Base-by-base conservation (phyloP, 495 filamentous ascomycete species). In the Thermochaetoides thermophila region DNA sequence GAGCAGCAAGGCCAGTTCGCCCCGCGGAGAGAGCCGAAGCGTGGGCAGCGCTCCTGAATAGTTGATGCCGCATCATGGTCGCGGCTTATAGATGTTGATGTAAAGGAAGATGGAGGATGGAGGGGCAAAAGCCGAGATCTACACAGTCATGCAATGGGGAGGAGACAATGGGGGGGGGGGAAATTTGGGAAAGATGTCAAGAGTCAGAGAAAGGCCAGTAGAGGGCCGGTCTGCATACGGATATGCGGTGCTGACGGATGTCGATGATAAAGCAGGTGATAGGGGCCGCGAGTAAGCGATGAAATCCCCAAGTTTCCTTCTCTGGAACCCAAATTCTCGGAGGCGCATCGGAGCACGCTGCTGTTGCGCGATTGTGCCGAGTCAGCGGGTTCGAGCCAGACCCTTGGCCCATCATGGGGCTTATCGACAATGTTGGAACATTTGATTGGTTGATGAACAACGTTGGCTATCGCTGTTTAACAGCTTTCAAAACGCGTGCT, bases 21-120 rank as follows among this genome's bases (percentile, higher is more conserved):
- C 46, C 10, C 42, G 40, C 24, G 43, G 50, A 21, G 45, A 6
- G 21, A 11, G 29, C 29, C 12, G 35, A 13, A 26, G 36, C 36
- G 21, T 46, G 37, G 20, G 38, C 27, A 15, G 44, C 43, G 38
- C 45, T 43, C 11, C 46, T 37, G 3, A 45, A 20, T 26, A 52
- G 36, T n/a, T 46, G 32, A 17, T 35, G 46, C 25, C 46, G 46
- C 37, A 52, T 35, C 49, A 49, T 52, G 26, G 19, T 38, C 31
- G 42, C n/a, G 29, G 27, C 21, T 11, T 6, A 24, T 24, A 11
- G 21, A 24, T 24, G 11, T 24, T 24, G 21, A 24, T 24, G 6
- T 11, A 6, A 11, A 11, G 21, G 21, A 6, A 11, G 21, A 6
- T 24, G 21, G 6, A 24, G 6, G 6, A 11, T 11, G 21, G 21